These are phyloP conservation scores for Hibiscus mutabilis DNA, from an alignment of 345 rosid genomes.

Conservation along the genomic window DNA sequence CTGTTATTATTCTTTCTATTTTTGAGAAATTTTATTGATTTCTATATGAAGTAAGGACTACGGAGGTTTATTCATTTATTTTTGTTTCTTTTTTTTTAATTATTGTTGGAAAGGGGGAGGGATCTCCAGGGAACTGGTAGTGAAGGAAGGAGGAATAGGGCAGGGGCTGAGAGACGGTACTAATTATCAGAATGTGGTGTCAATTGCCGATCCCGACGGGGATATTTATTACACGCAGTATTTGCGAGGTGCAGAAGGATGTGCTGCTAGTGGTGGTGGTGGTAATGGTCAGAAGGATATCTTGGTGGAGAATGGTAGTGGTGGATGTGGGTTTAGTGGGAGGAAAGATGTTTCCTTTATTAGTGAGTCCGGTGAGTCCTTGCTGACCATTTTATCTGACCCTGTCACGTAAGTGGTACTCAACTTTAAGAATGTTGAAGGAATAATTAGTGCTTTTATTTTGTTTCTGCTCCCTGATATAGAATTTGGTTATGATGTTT, in stretches of 20 bases:
- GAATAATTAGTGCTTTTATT: not conserved
- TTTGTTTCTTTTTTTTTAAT: not conserved
- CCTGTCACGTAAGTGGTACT: conserved; percentile 60
- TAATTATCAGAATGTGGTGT: conserved; percentile 29
- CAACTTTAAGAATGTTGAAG: not conserved
- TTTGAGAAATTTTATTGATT: not conserved
- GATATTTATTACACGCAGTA: conserved; percentile 45
- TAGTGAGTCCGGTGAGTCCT: conserved; percentile 55
- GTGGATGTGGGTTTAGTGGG: conserved; percentile 58
- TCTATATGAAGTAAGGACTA: not conserved
- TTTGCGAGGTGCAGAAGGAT: conserved; percentile 38
- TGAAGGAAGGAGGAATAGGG: conserved; percentile 36
- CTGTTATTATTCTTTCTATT: no score
- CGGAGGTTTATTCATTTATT: not conserved
- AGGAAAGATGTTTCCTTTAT: conserved; percentile 51
- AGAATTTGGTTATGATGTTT: not conserved
- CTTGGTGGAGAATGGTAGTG: conserved; percentile 42
- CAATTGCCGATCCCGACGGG: conserved; percentile 45
- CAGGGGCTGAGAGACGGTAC: conserved; percentile 25
- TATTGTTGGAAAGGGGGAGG: conserved; percentile 10
- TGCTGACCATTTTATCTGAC: conserved; percentile 67
- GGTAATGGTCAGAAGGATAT: conserved; percentile 48
- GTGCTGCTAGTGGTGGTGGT: conserved; percentile 32
- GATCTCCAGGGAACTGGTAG: conserved; percentile 31
- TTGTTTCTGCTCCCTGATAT: not conserved